phyloP scores from a whole-genome alignment of 164 flowering plant genomes.

The Vitis labrusca region DNA sequence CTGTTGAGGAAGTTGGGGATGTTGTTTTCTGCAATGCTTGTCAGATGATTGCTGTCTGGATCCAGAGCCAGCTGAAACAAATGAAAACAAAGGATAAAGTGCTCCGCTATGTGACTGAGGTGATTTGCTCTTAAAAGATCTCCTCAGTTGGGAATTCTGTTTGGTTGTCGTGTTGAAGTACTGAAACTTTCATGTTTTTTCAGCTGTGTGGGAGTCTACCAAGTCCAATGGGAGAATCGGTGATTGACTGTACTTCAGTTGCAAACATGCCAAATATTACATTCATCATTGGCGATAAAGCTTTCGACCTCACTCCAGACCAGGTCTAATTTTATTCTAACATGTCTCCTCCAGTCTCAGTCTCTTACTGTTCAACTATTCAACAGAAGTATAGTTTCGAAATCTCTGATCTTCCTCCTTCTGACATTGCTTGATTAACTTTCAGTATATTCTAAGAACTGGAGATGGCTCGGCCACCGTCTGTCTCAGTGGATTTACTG shows the following conservation, averaged over 20 bases:
- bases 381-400: too few relatives aligned
- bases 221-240: constrained; percentile 62
- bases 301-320: constrained; percentile 58
- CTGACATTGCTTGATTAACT: not conserved
- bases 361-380: too few relatives aligned
- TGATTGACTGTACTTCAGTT: constrained; percentile 43
- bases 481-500: constrained; percentile 69
- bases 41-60: constrained; percentile 52
- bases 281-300: constrained; percentile 49
- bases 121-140: constrained; percentile 1
- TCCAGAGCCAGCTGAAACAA: constrained; percentile 44
- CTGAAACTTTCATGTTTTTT: not conserved
- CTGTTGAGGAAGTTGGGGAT: constrained; percentile 11
- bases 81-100: constrained; percentile 40
- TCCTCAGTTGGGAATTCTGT: not conserved
- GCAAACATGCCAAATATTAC: constrained; percentile 56
- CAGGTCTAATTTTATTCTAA: constrained; percentile 43
- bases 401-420: not conserved
- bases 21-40: constrained; percentile 38
- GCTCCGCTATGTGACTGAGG: constrained; percentile 42
- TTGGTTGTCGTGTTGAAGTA: not conserved
- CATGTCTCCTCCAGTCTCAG: not conserved
- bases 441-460: constrained; percentile 62
- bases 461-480: constrained; percentile 42
- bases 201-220: constrained; percentile 73